Conservation (phyloP, 1,284 basidiomycete genomes). For the Vanrija pseudolonga region DNA sequence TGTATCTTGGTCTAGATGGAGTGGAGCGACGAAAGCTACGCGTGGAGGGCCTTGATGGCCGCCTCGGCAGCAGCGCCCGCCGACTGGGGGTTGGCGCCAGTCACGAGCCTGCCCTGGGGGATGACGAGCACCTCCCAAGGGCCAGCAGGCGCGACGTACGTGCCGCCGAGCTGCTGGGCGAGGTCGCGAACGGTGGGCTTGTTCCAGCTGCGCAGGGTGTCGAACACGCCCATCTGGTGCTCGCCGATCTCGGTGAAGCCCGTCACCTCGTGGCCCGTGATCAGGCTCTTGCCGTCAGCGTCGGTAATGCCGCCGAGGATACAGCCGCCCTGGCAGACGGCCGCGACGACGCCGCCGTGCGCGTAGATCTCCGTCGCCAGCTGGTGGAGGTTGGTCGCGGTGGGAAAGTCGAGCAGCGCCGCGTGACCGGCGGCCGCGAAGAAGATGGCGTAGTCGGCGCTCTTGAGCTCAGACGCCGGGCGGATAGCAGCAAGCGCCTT, state of each 20-base stretch:
- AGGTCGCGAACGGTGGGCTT: background rate
- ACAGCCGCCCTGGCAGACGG: conserved; percentile 12
- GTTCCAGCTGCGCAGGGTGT: conserved; percentile 15
- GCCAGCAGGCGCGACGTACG: conserved; percentile 6
- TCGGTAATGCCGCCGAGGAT: conserved; percentile 5
- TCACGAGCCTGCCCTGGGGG: conserved; percentile 5
- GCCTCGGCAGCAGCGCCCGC: conserved; percentile 13
- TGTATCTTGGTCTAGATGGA: no score
- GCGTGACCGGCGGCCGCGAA: conserved; percentile 15
- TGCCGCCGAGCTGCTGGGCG: background rate
- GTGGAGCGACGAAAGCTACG: background rate
- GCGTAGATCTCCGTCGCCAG: conserved; percentile 3
- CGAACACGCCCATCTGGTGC: background rate
- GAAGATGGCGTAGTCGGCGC: conserved; percentile 10
- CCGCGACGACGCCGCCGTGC: conserved; percentile 7
- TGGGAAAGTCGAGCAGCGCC: conserved; percentile 11
- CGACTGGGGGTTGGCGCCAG: conserved; percentile 9
- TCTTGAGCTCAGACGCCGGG: conserved; percentile 8
- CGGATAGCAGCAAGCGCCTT: conserved; percentile 15
- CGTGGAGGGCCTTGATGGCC: conserved; percentile 8
- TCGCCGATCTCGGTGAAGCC: conserved; percentile 8
- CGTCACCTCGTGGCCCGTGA: conserved; percentile 6
- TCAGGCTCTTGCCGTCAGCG: background rate
- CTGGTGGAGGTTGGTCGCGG: conserved; percentile 1
- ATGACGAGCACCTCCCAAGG: conserved; percentile 5